A percentile compares a stretch with the other conserved stretches of the same genome.
These are phyloP conservation scores for Leptomonas seymouri DNA, from an alignment of 208 protist species.

Conservation along the genomic window DNA sequence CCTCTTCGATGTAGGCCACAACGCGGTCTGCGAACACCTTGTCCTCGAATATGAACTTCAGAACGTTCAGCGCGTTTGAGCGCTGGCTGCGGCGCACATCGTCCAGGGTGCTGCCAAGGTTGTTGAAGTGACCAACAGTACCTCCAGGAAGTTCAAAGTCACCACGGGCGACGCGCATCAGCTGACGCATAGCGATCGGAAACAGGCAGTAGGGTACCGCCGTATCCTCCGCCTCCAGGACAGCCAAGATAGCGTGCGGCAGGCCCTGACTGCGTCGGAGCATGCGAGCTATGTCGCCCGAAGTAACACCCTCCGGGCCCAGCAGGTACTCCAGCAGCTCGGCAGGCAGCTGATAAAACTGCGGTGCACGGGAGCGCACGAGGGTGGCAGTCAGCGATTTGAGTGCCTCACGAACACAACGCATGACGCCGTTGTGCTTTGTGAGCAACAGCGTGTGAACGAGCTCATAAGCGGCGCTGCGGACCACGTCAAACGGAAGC, in stretches of 20 bases:
- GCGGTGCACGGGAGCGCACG: conserved; percentile 58
- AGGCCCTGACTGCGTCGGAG: conserved; percentile 91
- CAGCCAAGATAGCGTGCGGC: conserved; percentile 77
- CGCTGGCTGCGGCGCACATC: conserved; percentile 64
- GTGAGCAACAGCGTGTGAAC: conserved; percentile 78
- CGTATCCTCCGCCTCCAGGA: conserved; percentile 86
- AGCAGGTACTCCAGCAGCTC: conserved; percentile 77
- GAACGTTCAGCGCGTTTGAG: conserved; percentile 91
- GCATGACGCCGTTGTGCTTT: conserved; percentile 93
- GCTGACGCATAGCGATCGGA: conserved; percentile 58
- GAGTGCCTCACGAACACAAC: conserved; percentile 69
- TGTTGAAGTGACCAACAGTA: background rate
- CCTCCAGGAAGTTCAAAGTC: background rate
- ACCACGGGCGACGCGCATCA: conserved; percentile 51
- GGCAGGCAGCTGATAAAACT: conserved; percentile 57
- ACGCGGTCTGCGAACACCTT: conserved; percentile 69
- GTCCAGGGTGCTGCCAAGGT: conserved; percentile 7
- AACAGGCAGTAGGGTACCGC: conserved; percentile 72
- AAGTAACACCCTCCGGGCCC: conserved; percentile 78
- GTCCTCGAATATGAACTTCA: conserved; percentile 94
- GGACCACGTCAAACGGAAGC: conserved; percentile 47
- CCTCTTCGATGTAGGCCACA: conserved; percentile 72
- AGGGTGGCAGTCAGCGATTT: conserved; percentile 50
- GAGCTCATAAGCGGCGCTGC: conserved; percentile 53
- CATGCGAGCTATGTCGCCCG: conserved; percentile 71